phyloP scores from a whole-genome alignment of 768 basidiomycete genomes.

The Podaxis carcinomalis region DNA sequence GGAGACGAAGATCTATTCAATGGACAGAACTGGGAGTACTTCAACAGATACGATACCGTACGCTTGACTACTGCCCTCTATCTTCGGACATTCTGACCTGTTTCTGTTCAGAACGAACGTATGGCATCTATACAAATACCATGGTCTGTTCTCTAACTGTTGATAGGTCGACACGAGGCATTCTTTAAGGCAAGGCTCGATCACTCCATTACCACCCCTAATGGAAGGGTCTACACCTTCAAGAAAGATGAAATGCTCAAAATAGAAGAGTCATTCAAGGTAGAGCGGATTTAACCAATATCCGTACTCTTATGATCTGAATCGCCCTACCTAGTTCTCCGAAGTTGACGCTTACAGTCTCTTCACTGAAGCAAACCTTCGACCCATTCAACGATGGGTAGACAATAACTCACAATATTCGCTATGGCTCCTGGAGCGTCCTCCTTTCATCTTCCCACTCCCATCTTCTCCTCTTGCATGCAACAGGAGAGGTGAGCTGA shows the following conservation, averaged over 20 bases:
- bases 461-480: constrained; percentile 36
- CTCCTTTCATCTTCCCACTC: constrained; percentile 72
- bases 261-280: constrained; percentile 89
- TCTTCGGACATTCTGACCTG: not conserved
- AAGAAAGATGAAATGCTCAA: constrained; percentile 71
- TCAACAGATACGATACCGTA: constrained; percentile 48
- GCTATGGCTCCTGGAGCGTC: constrained; percentile 89
- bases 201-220: constrained; percentile 55
- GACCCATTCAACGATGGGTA: constrained; percentile 83
- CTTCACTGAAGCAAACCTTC: constrained; percentile 72
- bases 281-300: constrained; percentile 22
- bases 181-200: constrained; percentile 66
- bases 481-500: constrained; percentile 4
- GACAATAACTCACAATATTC: constrained; percentile 71
- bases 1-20: constrained; percentile 65
- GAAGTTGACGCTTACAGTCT: constrained; percentile 62
- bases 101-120: constrained; percentile 24
- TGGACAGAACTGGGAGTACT: constrained; percentile 72
- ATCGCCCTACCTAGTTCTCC: constrained; percentile 60
- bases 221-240: constrained; percentile 47
- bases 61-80: constrained; percentile 15
- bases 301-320: not conserved
- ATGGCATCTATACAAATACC: constrained; percentile 8
- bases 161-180: constrained; percentile 78
- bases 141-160: constrained; percentile 1